Conservation (phyloP, 2,329 filamentous ascomycete species). For the Eutypella sp. region DNA sequence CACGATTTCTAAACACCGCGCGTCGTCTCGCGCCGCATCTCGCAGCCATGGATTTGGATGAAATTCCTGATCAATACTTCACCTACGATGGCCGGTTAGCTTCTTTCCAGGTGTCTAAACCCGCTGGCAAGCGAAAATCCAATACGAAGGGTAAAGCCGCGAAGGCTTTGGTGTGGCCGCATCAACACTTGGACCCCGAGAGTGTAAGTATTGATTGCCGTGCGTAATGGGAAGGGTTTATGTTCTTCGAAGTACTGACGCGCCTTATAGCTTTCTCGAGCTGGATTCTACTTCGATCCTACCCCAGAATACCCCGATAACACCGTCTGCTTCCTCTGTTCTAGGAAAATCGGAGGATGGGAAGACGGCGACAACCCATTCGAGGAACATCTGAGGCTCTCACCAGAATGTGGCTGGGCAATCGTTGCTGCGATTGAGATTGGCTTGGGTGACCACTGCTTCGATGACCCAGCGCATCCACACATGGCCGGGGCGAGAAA, state of each 20-base stretch:
- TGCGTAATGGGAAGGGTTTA: constrained; percentile 5
- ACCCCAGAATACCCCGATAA: constrained; percentile 75
- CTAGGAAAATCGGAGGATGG: constrained; percentile 84
- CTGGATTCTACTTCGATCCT: constrained; percentile 87
- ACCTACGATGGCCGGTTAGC: constrained; percentile 73
- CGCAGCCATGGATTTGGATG: constrained; percentile 24
- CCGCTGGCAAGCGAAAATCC: constrained; percentile 65
- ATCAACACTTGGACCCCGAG: constrained; percentile 59
- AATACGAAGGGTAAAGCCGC: constrained; percentile 52
- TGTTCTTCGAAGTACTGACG: background rate
- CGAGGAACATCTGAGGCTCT: constrained; percentile 79
- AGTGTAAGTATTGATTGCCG: constrained; percentile 44
- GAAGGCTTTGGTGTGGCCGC: constrained; percentile 71
- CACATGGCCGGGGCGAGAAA: constrained; percentile 72
- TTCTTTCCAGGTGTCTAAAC: constrained; percentile 67
- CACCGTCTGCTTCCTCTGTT: constrained; percentile 82
- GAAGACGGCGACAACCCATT: constrained; percentile 80
- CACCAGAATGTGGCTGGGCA: constrained; percentile 81
- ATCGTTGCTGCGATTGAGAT: constrained; percentile 61
- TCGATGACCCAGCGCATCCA: constrained; percentile 69
- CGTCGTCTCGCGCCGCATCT: constrained; percentile 1
- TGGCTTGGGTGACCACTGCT: constrained; percentile 55
- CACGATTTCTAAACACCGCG: too few relatives aligned
- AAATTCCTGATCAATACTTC: constrained; percentile 44
- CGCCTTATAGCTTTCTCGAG: constrained; percentile 67